A percentile compares a stretch with the other conserved stretches of the same genome.
Conservation (phyloP, 2,329 filamentous ascomycete genomes). For the Chaetomium sp. region DNA sequence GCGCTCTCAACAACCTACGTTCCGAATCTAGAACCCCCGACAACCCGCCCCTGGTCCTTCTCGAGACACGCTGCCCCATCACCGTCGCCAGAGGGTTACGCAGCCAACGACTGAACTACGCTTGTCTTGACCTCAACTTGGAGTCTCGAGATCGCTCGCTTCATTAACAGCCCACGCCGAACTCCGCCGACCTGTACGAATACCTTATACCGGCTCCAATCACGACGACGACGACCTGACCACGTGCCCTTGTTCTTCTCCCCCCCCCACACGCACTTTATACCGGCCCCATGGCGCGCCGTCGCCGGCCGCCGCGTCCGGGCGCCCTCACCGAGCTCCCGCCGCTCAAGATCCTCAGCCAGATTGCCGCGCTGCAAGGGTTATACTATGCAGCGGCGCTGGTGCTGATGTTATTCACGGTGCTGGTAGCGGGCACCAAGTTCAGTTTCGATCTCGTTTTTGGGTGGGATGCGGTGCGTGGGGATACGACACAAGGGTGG, state of each 20-base stretch:
- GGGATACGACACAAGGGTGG: conserved; percentile 58
- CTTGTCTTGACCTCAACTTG: too few species aligned
- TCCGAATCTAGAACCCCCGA: too few species aligned
- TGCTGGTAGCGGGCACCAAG: conserved; percentile 49
- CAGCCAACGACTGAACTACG: too few species aligned
- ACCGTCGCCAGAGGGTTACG: too few species aligned
- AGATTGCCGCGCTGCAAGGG: conserved; percentile 51
- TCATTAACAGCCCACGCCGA: too few species aligned
- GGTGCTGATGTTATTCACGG: conserved; percentile 39
- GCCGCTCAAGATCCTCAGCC: conserved; percentile 51
- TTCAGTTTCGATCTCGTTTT: conserved; percentile 51
- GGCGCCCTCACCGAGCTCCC: conserved; percentile 57
- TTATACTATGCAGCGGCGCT: conserved; percentile 36
- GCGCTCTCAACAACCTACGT: too few species aligned
- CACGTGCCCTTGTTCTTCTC: not conserved
- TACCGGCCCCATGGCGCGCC: conserved; percentile 41
- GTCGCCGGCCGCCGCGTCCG: conserved; percentile 51
- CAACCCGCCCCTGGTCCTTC: too few species aligned
- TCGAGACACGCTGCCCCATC: too few species aligned
- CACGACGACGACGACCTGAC: not conserved
- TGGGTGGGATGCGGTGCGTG: conserved; percentile 52
- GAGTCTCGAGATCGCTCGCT: too few species aligned
- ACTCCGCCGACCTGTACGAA: too few species aligned
- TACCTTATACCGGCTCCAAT: too few species aligned
- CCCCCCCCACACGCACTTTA: not conserved